Evolutionary conservation across 371 early-diverging fungal species (phyloP).

Genomic region (Syncephalastrum monosporum): DNA sequence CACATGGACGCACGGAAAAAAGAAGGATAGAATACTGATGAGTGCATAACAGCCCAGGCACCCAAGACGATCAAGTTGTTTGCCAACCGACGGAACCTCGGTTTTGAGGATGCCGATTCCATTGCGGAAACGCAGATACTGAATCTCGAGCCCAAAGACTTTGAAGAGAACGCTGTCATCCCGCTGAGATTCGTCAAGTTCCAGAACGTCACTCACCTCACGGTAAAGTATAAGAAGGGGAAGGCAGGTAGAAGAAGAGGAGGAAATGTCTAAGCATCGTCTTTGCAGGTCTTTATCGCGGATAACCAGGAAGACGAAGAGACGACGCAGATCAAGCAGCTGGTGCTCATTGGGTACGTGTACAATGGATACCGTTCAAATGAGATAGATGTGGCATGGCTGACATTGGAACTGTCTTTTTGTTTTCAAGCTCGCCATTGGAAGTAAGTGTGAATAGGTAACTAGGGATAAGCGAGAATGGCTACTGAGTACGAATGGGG

Average conservation of each 20-base stretch:
- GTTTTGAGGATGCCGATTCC: constrained; percentile 86
- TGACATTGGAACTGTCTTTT: no score
- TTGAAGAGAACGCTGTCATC: constrained; percentile 62
- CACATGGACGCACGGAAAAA: background rate
- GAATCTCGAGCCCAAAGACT: constrained; percentile 66
- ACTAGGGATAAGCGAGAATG: no score
- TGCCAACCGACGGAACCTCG: constrained; percentile 75
- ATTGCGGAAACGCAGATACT: constrained; percentile 75
- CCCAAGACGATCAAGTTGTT: constrained; percentile 87
- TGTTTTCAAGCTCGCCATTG: no score
- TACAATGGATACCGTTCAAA: no score
- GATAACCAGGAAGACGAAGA: constrained; percentile 86
- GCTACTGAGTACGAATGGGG: no score
- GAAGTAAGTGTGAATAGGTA: no score
- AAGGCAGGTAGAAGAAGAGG: background rate
- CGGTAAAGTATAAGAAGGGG: constrained; percentile 31
- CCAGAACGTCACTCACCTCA: constrained; percentile 77
- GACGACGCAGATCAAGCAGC: constrained; percentile 73
- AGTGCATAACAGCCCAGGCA: constrained; percentile 57
- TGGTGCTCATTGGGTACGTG: constrained; percentile 76
- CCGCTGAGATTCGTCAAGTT: constrained; percentile 90
- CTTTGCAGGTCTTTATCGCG: constrained; percentile 65
- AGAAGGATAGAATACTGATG: no score
- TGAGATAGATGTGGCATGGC: no score
- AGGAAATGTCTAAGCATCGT: background rate